Evolutionary conservation across 1,139 yeast genomes (phyloP).

Genomic region (Diutina siamensis): DNA sequence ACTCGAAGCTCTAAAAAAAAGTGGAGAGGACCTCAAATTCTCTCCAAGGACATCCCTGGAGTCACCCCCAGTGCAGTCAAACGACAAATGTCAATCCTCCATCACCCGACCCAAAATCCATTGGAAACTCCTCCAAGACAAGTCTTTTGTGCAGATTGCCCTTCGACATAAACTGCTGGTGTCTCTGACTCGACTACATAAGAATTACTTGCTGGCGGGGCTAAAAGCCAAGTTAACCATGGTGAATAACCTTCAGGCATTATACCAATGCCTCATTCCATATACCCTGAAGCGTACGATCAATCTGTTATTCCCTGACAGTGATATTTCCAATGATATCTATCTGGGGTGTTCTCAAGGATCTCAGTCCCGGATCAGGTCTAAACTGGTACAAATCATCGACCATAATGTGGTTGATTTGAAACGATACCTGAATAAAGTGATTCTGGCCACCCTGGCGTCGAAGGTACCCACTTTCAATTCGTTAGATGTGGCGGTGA

Average conservation of each 20-base stretch:
- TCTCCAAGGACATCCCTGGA: too few relatives aligned
- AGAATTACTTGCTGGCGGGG: not conserved
- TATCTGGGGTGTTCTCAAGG: too few relatives aligned
- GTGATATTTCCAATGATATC: not conserved
- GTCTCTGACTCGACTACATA: not conserved
- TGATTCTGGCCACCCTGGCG: not conserved
- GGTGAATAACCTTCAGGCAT: not conserved
- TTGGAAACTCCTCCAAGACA: not conserved
- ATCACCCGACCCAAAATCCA: not conserved
- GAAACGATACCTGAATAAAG: constrained; percentile 1
- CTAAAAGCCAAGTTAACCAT: not conserved
- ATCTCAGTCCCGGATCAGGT: too few relatives aligned
- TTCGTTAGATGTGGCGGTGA: constrained; percentile 36
- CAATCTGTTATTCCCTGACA: not conserved
- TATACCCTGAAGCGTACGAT: not conserved
- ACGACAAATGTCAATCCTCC: not conserved
- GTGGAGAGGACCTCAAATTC: too few relatives aligned
- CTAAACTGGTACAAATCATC: constrained; percentile 3
- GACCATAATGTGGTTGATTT: not conserved
- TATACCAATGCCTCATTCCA: constrained; percentile 1
- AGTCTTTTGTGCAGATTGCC: not conserved
- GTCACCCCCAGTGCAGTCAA: not conserved
- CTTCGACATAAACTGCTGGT: not conserved
- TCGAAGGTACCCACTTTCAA: constrained; percentile 16
- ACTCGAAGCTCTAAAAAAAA: too few relatives aligned